Percentiles rank a stretch among this genome's conserved stretches.
Evolutionary conservation across 2,329 filamentous ascomycete species (phyloP).

Genomic region (Kalmusia sp.): DNA sequence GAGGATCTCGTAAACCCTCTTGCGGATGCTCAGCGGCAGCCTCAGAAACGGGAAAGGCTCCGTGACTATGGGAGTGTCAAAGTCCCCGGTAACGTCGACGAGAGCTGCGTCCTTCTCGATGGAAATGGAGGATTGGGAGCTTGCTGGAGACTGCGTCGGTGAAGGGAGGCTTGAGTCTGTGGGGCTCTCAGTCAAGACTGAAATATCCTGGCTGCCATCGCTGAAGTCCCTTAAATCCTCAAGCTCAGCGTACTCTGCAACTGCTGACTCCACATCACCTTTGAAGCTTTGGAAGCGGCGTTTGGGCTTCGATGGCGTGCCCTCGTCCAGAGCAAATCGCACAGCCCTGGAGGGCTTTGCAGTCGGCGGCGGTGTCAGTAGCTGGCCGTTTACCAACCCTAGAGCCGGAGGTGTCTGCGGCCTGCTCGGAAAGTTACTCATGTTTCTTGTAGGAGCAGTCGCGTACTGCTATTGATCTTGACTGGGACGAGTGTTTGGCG

Average conservation of each 20-base stretch:
- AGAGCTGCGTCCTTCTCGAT: slow-evolving; percentile 8
- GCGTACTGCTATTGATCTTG: background rate
- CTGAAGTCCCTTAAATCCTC: slow-evolving; percentile 15
- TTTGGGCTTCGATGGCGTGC: slow-evolving; percentile 3
- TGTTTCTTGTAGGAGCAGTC: slow-evolving; percentile 5
- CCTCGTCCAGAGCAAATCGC: slow-evolving; percentile 8
- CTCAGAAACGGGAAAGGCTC: slow-evolving; percentile 26
- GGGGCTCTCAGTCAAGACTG: slow-evolving; percentile 1
- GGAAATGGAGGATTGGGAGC: background rate
- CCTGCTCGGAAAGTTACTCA: slow-evolving; percentile 5
- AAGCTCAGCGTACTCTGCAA: slow-evolving; percentile 15
- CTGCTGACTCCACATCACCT: slow-evolving; percentile 15
- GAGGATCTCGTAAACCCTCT: slow-evolving; percentile 29
- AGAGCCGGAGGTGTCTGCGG: slow-evolving; percentile 22
- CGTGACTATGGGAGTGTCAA: background rate
- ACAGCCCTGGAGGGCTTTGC: slow-evolving; percentile 15
- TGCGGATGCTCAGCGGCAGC: slow-evolving; percentile 28
- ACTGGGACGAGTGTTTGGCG: background rate
- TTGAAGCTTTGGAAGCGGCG: slow-evolving; percentile 2
- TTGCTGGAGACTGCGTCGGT: background rate
- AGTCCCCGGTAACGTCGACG: background rate
- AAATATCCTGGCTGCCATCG: slow-evolving; percentile 12
- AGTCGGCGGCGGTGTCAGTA: slow-evolving; percentile 31
- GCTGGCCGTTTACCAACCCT: too few species aligned
- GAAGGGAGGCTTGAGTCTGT: background rate